Evolutionary conservation across 495 filamentous ascomycete genomes (phyloP).

Genomic region (Gamarada debralockiae): DNA sequence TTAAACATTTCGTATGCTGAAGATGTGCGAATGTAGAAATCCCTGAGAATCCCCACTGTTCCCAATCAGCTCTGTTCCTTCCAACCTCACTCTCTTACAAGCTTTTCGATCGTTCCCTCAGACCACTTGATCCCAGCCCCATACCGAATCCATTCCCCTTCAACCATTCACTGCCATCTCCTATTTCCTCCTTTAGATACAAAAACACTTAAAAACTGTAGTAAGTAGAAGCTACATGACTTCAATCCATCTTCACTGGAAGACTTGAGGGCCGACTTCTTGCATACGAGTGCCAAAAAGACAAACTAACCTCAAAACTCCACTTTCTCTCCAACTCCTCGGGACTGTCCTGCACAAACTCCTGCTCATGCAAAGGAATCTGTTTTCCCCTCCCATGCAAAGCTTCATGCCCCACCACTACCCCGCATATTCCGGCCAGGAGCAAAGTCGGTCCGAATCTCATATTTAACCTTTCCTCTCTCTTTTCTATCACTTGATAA

Average conservation of each 20-base stretch:
- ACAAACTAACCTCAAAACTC: slow-evolving; percentile 44
- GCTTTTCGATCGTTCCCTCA: not conserved
- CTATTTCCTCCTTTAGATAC: no score
- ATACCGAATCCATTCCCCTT: not conserved
- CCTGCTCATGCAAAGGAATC: slow-evolving; percentile 20
- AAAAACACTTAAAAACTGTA: no score
- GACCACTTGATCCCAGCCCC: not conserved
- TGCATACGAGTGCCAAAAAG: not conserved
- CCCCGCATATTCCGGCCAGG: not conserved
- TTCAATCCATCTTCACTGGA: not conserved
- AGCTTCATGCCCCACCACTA: not conserved
- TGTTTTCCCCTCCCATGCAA: not conserved
- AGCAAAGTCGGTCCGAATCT: not conserved
- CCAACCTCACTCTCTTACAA: not conserved
- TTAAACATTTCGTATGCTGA: slow-evolving; percentile 68
- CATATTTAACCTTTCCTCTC: not conserved
- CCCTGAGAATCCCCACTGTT: slow-evolving; percentile 71
- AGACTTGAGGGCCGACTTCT: no score
- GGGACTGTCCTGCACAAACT: slow-evolving; percentile 35
- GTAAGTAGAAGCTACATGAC: no score
- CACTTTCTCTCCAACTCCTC: slow-evolving; percentile 51
- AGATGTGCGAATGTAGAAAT: slow-evolving; percentile 80
- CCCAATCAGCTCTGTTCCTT: not conserved
- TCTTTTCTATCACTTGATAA: not conserved
- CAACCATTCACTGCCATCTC: no score